phyloP scores from a whole-genome alignment of 2,329 filamentous ascomycete genomes.

The Xylaria sp. region DNA sequence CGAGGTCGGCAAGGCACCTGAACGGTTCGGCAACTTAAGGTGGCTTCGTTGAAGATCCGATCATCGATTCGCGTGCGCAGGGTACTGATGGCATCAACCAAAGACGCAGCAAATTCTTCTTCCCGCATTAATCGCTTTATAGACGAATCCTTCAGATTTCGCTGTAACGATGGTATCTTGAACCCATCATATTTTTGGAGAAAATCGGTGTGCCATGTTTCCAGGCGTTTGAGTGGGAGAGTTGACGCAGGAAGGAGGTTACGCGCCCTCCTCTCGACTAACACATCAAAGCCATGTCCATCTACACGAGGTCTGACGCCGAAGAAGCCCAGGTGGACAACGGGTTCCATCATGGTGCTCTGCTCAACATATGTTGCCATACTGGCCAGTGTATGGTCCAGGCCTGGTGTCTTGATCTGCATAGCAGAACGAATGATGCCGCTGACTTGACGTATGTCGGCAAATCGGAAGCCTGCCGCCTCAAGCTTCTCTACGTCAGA shows the following conservation, averaged over 20 bases:
- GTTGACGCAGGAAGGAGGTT: slow-evolving; percentile 70
- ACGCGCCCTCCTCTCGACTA: slow-evolving; percentile 65
- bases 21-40: slow-evolving; percentile 53
- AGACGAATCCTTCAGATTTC: slow-evolving; percentile 51
- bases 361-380: slow-evolving; percentile 70
- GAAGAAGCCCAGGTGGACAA: slow-evolving; percentile 68
- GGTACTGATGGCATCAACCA: slow-evolving; percentile 54
- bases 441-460: slow-evolving; percentile 73
- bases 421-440: slow-evolving; percentile 76
- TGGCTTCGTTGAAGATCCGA: slow-evolving; percentile 55
- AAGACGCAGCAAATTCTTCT: slow-evolving; percentile 56
- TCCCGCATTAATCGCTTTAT: slow-evolving; percentile 54
- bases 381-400: slow-evolving; percentile 68
- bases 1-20: slow-evolving; percentile 52
- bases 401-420: slow-evolving; percentile 73
- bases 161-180: slow-evolving; percentile 53
- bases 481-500: slow-evolving; percentile 72
- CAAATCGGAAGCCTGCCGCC: slow-evolving; percentile 82
- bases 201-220: slow-evolving; percentile 65
- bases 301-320: slow-evolving; percentile 63
- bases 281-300: slow-evolving; percentile 69
- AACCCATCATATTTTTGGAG: slow-evolving; percentile 61
- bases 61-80: slow-evolving; percentile 54
- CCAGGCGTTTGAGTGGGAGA: slow-evolving; percentile 63
- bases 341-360: slow-evolving; percentile 59